These are phyloP conservation scores for Phytophthora citricola DNA, from an alignment of 352 stramenopile genomes.

Conservation along the genomic window DNA sequence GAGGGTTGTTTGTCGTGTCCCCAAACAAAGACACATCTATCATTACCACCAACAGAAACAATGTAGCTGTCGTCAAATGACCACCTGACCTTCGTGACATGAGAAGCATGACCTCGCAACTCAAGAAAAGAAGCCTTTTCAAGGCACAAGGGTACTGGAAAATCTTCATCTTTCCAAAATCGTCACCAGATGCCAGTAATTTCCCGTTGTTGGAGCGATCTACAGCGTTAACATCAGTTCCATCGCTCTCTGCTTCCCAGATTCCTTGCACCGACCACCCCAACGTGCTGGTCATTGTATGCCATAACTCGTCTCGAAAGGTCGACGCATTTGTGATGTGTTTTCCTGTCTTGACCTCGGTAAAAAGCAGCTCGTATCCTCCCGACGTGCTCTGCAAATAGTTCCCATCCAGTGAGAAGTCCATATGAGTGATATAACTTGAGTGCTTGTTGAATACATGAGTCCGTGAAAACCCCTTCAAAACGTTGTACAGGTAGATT, in stretches of 20 bases:
- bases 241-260: constrained; percentile 76
- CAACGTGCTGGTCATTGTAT: constrained; percentile 89
- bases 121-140: constrained; percentile 60
- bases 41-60: constrained; percentile 79
- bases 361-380: constrained; percentile 92
- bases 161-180: constrained; percentile 89
- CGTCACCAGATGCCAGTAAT: constrained; percentile 79
- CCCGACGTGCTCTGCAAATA: constrained; percentile 79
- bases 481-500: constrained; percentile 79
- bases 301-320: constrained; percentile 91
- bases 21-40: constrained; percentile 83
- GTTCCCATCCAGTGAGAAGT: constrained; percentile 76
- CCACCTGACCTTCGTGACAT: constrained; percentile 86
- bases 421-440: constrained; percentile 80
- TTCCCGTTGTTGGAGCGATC: constrained; percentile 71
- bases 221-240: constrained; percentile 84
- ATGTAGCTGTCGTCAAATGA: constrained; percentile 63
- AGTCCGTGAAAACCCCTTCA: constrained; percentile 72
- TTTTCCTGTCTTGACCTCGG: constrained; percentile 68
- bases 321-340: constrained; percentile 81
- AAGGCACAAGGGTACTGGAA: constrained; percentile 84
- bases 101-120: constrained; percentile 74
- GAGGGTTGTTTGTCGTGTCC: constrained; percentile 46
- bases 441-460: constrained; percentile 84
- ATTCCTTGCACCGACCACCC: constrained; percentile 93